Base-by-base conservation (phyloP, 2,329 filamentous ascomycete genomes). In the Calonectria fujianensis region DNA sequence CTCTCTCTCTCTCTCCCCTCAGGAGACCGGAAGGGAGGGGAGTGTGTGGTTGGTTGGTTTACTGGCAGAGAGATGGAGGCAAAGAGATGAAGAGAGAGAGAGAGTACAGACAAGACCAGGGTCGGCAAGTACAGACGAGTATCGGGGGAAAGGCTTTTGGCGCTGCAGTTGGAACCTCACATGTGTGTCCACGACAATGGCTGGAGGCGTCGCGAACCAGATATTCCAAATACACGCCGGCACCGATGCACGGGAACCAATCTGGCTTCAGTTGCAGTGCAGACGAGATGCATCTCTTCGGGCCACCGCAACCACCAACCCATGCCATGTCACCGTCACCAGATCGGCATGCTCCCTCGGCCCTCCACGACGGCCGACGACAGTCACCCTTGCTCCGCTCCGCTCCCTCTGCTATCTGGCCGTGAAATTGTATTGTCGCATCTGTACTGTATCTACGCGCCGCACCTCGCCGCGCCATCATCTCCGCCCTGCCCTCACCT, bases 311-410 rank as follows among this genome's bases (percentile, higher is more conserved):
- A 48, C 45, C 35, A 39, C 35, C 57, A 41, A 32, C 39, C 24
- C 65, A 52, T 54, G 29, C 11, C 54, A 41, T 48, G 66, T 13
- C 37, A 39, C 52, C 39, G n/a, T 61, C 32, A 69, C 41, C 41
- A 35, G 61, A 65, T 65, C 61, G 61, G 61, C 61, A 65, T 48
- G 41, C 27, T 72, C 73, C 37, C 59, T 63, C n/a, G 39, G 24
- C 29, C 65, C 31, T 54, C 65, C 45, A 52, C 24, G 1, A 29
- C n/a, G 39, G 39, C n/a, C 37, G 10, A 20, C 24, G 31, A 2
- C n/a, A 39, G 7, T 27, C 48, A 48, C 37, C n/a, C 24, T 31
- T 45, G 51, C 52, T 37, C 37, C 37, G 20, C 37, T 37, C n/a
- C 37, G 66, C 20, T 14, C 31, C 31, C 39, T 50, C 29, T 2